Conservation (phyloP, 441 rosid genomes). For the Populus tomentosa region DNA sequence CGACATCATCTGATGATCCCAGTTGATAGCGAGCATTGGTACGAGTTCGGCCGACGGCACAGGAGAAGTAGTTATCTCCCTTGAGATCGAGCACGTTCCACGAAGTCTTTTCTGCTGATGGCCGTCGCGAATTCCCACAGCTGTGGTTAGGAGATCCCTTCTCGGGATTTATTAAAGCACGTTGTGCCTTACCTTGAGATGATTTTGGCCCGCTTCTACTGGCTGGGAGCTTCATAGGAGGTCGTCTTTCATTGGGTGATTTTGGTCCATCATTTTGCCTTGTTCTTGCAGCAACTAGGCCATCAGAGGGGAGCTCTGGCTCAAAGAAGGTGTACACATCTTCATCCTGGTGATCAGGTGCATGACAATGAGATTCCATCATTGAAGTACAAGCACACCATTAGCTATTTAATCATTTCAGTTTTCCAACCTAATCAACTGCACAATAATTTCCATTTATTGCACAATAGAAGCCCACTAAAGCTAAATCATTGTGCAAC, state of each 20-base stretch:
- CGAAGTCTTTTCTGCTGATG: constrained; percentile 69
- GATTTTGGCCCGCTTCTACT: constrained; percentile 61
- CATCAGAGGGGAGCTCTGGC: constrained; percentile 83
- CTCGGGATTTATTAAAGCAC: constrained; percentile 46
- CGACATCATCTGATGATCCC: constrained; percentile 80
- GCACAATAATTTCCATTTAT: not conserved
- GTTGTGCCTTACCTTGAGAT: constrained; percentile 45
- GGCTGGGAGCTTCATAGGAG: constrained; percentile 50
- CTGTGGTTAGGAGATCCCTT: constrained; percentile 42
- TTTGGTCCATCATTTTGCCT: constrained; percentile 55
- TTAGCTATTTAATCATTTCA: not conserved
- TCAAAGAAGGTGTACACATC: constrained; percentile 93
- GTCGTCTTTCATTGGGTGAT: constrained; percentile 51
- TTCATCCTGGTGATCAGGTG: constrained; percentile 60
- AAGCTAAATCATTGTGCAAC: not conserved
- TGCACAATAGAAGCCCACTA: not conserved
- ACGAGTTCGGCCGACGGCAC: constrained; percentile 83
- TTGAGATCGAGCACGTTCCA: constrained; percentile 99
- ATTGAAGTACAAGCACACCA: not conserved
- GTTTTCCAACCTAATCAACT: no score
- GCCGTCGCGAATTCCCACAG: constrained; percentile 40
- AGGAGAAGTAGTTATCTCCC: constrained; percentile 94
- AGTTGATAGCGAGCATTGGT: constrained; percentile 77
- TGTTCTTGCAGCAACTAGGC: constrained; percentile 41
- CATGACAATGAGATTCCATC: not conserved